Conservation (phyloP, 768 basidiomycete species). For the Leucosporidium creatinivorum region DNA sequence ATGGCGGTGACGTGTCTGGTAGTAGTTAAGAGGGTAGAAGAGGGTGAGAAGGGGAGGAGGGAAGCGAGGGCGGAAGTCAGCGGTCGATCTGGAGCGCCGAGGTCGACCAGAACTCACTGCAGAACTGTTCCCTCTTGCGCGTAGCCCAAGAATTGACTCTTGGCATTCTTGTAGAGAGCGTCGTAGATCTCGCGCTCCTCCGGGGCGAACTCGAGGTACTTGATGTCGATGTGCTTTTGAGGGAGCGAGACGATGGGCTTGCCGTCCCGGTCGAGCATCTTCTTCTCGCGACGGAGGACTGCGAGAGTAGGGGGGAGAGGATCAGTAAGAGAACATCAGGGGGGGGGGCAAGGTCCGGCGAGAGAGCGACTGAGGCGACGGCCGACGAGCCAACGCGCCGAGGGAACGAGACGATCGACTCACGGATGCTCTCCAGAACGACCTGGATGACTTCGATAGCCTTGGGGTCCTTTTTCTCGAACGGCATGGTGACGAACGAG, state of each 20-base stretch:
- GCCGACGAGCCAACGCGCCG: no score
- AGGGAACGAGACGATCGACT: neutral
- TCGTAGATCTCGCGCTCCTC: conserved; percentile 79
- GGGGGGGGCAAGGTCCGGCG: no score
- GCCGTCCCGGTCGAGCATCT: conserved; percentile 78
- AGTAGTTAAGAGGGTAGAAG: neutral
- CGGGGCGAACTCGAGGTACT: conserved; percentile 69
- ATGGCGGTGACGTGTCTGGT: conserved; percentile 43
- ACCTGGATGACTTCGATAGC: conserved; percentile 93
- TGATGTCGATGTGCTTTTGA: conserved; percentile 68
- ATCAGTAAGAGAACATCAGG: neutral
- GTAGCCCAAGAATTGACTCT: conserved; percentile 69
- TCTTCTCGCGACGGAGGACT: conserved; percentile 82
- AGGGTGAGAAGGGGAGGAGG: neutral
- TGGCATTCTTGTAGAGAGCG: conserved; percentile 64
- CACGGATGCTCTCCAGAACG: conserved; percentile 41
- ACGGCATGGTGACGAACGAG: conserved; percentile 85
- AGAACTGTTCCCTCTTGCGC: conserved; percentile 57
- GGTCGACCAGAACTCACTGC: conserved; percentile 42
- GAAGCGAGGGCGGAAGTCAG: neutral
- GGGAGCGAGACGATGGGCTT: conserved; percentile 83
- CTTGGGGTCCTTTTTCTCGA: conserved; percentile 80
- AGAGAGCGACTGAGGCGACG: no score
- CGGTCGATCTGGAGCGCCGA: conserved; percentile 57
- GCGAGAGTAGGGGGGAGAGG: fast-evolving